Evolutionary conservation across 768 basidiomycete genomes (phyloP).

Genomic region (Mycena crocata): DNA sequence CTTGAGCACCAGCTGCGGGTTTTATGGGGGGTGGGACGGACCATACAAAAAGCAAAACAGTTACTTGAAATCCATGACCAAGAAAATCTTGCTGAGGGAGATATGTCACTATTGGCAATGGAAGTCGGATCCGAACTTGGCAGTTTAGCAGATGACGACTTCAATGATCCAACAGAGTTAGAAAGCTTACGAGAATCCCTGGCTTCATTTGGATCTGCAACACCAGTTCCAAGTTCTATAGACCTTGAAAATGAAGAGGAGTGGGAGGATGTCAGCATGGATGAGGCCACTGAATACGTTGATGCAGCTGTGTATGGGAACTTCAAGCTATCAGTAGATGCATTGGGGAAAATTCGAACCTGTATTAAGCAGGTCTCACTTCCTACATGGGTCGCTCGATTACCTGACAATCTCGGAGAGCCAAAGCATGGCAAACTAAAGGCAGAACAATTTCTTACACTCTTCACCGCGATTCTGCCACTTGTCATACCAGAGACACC

Average conservation of each 20-base stretch:
- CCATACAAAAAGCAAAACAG: conserved; percentile 1
- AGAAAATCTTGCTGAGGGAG: conserved; percentile 4
- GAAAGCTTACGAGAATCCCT: conserved; percentile 4
- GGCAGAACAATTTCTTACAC: conserved; percentile 29
- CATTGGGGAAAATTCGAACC: not conserved
- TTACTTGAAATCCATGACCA: conserved; percentile 8
- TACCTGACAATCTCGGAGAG: conserved; percentile 35
- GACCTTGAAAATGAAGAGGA: not conserved
- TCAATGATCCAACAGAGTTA: not conserved
- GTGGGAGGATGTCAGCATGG: not conserved
- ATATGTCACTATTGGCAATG: not conserved
- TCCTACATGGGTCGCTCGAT: conserved; percentile 29
- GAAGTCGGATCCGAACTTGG: not conserved
- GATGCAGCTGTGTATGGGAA: not conserved
- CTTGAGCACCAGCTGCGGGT: conserved; percentile 26
- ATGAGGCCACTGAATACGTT: conserved; percentile 2
- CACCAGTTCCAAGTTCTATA: conserved; percentile 7
- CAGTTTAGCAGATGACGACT: not conserved
- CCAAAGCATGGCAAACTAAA: conserved; percentile 36
- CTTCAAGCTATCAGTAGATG: not conserved
- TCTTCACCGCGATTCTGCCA: conserved; percentile 31
- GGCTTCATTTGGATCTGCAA: not conserved
- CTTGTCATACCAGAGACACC: conserved; percentile 28
- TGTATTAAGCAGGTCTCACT: conserved; percentile 25
- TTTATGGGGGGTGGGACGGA: conserved; percentile 32